phyloP scores from a whole-genome alignment of 2,329 filamentous ascomycete species.

The Colletotrichum gigasporum region DNA sequence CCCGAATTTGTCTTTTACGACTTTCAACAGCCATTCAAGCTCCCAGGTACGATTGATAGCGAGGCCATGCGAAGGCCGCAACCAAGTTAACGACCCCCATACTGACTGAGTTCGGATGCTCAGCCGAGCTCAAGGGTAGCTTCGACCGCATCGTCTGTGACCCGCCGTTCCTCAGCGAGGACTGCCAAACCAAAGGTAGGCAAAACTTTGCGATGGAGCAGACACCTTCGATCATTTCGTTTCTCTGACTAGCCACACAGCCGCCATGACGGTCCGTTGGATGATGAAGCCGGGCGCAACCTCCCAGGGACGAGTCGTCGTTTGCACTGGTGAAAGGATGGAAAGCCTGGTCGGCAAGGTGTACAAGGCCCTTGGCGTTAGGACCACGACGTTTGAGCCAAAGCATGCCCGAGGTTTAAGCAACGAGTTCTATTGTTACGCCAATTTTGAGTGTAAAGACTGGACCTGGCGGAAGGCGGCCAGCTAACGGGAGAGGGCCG shows the following conservation, averaged over 20 bases:
- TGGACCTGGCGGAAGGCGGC: constrained; percentile 53
- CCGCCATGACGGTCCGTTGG: constrained; percentile 80
- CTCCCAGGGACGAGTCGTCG: constrained; percentile 58
- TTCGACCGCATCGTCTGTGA: constrained; percentile 79
- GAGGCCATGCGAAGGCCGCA: too few species aligned
- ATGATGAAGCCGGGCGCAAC: constrained; percentile 58
- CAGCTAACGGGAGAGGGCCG: neutral
- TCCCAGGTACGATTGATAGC: constrained; percentile 61
- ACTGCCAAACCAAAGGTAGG: constrained; percentile 82
- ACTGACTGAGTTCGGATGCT: neutral
- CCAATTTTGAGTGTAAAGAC: constrained; percentile 74
- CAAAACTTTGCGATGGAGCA: too few species aligned
- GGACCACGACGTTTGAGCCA: constrained; percentile 74
- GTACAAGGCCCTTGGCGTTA: constrained; percentile 71
- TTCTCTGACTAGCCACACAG: constrained; percentile 53
- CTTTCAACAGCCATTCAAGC: constrained; percentile 72
- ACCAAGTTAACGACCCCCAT: too few species aligned
- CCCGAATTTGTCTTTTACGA: constrained; percentile 80
- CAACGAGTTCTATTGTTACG: constrained; percentile 84
- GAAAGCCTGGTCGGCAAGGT: constrained; percentile 69
- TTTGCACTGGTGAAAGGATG: constrained; percentile 85
- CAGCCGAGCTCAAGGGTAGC: constrained; percentile 66
- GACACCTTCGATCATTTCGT: too few species aligned
- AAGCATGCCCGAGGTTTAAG: constrained; percentile 77
- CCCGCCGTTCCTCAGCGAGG: constrained; percentile 81